Percentiles rank a stretch among this genome's conserved stretches.
Conservation (phyloP, 2,329 filamentous ascomycete genomes). For the Podosphaera fusca region DNA sequence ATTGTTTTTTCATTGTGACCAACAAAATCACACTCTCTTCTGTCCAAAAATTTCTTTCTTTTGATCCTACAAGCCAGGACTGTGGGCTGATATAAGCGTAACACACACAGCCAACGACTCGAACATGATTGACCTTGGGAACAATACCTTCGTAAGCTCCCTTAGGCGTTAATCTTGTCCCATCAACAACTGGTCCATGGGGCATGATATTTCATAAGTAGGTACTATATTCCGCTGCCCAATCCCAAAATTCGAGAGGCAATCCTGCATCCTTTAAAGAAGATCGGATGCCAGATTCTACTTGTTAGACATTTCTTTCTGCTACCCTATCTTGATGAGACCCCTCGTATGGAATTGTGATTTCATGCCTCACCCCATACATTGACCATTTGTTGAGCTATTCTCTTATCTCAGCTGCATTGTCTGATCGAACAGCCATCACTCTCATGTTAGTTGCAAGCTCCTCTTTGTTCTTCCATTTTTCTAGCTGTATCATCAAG, state of each 20-base stretch:
- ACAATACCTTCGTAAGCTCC: not conserved
- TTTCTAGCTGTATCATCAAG: not conserved
- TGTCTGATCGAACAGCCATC: not conserved
- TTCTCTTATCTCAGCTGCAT: not conserved
- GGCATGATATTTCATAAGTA: not conserved
- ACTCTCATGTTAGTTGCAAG: not conserved
- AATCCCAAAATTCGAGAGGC: not conserved
- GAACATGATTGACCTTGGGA: not conserved
- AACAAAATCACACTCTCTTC: not conserved
- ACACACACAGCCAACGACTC: not conserved
- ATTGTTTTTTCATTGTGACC: not conserved
- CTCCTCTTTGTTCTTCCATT: not conserved
- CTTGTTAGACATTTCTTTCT: not conserved
- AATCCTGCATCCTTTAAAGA: not conserved
- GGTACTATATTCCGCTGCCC: not conserved
- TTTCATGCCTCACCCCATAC: not conserved
- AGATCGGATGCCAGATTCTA: not conserved
- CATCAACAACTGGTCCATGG: not conserved
- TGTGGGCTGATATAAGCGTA: not conserved
- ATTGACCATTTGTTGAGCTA: not conserved
- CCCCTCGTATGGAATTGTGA: not conserved
- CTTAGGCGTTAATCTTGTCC: not conserved
- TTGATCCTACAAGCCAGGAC: not conserved
- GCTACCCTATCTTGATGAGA: not conserved
- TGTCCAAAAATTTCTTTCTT: not conserved